These are phyloP conservation scores for Dalbergia cochinchinensis DNA, from an alignment of 306 rosid genomes.

Conservation along the genomic window DNA sequence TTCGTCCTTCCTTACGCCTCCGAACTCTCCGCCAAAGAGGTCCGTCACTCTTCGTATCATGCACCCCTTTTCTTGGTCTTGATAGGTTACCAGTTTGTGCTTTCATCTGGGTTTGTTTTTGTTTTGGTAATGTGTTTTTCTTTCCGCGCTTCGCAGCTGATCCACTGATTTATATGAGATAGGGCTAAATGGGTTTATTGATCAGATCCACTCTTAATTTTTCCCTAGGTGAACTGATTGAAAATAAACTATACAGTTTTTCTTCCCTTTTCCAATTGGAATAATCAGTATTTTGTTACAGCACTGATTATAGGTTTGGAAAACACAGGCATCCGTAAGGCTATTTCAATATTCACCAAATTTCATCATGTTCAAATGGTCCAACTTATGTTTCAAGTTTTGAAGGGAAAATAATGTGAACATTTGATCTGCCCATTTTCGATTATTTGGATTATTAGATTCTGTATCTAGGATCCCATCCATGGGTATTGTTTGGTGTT, in stretches of 20 bases:
- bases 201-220: too few species aligned
- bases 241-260: too few species aligned
- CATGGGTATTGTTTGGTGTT: background rate
- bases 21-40: slow-evolving; percentile 87
- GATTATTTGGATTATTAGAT: background rate
- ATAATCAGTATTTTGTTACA: background rate
- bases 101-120: background rate
- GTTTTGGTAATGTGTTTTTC: background rate
- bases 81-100: too few species aligned
- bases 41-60: slow-evolving; percentile 1
- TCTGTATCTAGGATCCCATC: background rate
- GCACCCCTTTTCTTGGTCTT: background rate
- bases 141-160: background rate
- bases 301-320: background rate
- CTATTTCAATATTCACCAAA: background rate
- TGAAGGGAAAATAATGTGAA: background rate
- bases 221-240: background rate
- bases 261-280: background rate
- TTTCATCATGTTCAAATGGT: background rate
- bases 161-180: background rate
- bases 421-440: background rate
- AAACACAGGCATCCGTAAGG: background rate
- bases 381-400: background rate
- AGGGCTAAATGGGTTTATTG: background rate
- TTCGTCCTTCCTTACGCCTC: slow-evolving; percentile 95